These are phyloP conservation scores for Cladophialophora bantiana DNA, from an alignment of 2,329 filamentous ascomycete genomes.

Conservation along the genomic window DNA sequence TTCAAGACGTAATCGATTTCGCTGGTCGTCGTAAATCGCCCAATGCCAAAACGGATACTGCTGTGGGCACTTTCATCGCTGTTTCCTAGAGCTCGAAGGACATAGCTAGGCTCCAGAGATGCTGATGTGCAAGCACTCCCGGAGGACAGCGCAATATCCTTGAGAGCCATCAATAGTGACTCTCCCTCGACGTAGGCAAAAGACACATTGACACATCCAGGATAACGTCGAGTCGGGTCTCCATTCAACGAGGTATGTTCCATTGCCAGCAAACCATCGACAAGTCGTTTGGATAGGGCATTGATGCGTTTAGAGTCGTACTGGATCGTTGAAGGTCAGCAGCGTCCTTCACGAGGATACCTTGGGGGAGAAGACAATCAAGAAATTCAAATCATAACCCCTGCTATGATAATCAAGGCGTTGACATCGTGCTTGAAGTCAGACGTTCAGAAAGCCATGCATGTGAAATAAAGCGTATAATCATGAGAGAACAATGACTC, in stretches of 20 bases:
- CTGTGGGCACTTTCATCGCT: constrained; percentile 98
- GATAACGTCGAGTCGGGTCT: constrained; percentile 82
- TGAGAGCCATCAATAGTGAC: constrained; percentile 95
- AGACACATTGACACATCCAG: constrained; percentile 96
- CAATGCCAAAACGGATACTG: constrained; percentile 97
- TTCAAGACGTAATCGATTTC: constrained; percentile 98
- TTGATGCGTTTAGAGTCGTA: constrained; percentile 90
- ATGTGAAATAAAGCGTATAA: constrained; percentile 79
- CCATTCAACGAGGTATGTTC: constrained; percentile 95
- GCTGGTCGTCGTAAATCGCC: constrained; percentile 90
- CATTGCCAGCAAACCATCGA: constrained; percentile 81
- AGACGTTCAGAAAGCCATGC: constrained; percentile 89
- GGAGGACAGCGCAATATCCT: constrained; percentile 96
- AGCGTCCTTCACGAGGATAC: background rate
- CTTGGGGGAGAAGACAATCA: constrained; percentile 2
- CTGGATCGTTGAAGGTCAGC: constrained; percentile 56
- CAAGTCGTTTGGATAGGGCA: constrained; percentile 79
- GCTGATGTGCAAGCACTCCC: constrained; percentile 97
- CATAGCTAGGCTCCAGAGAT: constrained; percentile 94
- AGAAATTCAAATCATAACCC: constrained; percentile 63
- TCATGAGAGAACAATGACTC: constrained; percentile 60
- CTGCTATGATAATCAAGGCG: constrained; percentile 71
- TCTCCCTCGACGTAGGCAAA: constrained; percentile 99
- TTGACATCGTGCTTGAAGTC: constrained; percentile 55
- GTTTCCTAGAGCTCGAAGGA: constrained; percentile 90